phyloP scores from a whole-genome alignment of 2,329 filamentous ascomycete species.

The Sordariomycetes sp. region DNA sequence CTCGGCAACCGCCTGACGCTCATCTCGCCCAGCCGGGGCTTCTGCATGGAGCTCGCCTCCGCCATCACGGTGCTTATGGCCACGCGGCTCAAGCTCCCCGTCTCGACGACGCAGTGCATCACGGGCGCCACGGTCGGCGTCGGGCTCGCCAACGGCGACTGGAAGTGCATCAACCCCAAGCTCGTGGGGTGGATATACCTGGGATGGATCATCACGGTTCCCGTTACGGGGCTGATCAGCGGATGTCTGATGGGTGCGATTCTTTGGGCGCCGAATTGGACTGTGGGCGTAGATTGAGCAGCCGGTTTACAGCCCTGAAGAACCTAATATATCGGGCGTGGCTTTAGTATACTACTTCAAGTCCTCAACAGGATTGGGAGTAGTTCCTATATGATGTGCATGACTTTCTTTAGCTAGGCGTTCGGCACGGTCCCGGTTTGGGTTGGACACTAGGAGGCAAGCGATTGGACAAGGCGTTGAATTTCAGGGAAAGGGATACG shows the following conservation, averaged over 20 bases:
- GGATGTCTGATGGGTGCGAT: slow-evolving; percentile 45
- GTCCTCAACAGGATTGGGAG: too few species aligned
- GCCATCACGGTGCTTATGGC: slow-evolving; percentile 45
- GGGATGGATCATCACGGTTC: slow-evolving; percentile 42
- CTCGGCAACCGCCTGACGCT: slow-evolving; percentile 46
- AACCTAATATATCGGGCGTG: too few species aligned
- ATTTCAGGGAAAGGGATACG: too few species aligned
- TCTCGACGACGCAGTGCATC: slow-evolving; percentile 45
- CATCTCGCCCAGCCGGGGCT: slow-evolving; percentile 43
- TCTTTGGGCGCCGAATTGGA: slow-evolving; percentile 36
- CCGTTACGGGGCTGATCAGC: slow-evolving; percentile 37
- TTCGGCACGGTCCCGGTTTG: too few species aligned
- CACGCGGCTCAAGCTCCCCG: slow-evolving; percentile 38
- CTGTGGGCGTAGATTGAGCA: too few species aligned
- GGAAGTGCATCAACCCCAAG: slow-evolving; percentile 37
- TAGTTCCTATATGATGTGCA: too few species aligned
- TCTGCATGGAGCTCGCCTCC: slow-evolving; percentile 40
- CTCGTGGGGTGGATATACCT: slow-evolving; percentile 36
- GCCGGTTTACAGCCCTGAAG: too few species aligned
- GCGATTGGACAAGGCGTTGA: too few species aligned
- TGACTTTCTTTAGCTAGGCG: too few species aligned
- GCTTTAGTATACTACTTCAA: too few species aligned
- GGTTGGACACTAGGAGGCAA: too few species aligned
- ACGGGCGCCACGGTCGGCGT: slow-evolving; percentile 41
- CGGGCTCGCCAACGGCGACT: slow-evolving; percentile 39